Evolutionary conservation across 352 stramenopile species (phyloP).

Genomic region (Pythium rishiriense): DNA sequence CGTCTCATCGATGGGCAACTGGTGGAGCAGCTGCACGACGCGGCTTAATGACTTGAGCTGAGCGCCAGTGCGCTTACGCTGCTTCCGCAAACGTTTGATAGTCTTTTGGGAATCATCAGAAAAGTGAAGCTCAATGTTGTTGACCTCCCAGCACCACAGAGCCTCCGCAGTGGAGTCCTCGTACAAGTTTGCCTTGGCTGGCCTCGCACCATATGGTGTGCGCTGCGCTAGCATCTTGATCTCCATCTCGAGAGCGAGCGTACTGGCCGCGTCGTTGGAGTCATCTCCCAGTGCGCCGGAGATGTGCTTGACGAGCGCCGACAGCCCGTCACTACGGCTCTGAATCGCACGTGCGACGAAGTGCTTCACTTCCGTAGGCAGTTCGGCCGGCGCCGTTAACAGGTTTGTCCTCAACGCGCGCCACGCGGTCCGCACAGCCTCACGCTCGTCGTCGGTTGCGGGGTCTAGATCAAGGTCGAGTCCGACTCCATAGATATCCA

Average conservation of each 20-base stretch:
- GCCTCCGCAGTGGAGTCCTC: conserved; percentile 76
- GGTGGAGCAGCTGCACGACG: conserved; percentile 68
- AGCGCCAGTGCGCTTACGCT: conserved; percentile 71
- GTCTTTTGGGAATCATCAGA: conserved; percentile 62
- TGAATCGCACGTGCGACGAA: conserved; percentile 33
- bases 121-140: conserved; percentile 74
- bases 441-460: conserved; percentile 9
- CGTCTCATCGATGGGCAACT: conserved; percentile 67
- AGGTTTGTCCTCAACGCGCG: conserved; percentile 23
- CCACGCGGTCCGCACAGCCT: conserved; percentile 1
- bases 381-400: not conserved
- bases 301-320: conserved; percentile 25
- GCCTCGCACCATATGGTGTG: conserved; percentile 60
- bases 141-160: conserved; percentile 86
- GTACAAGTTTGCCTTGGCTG: conserved; percentile 73
- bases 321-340: conserved; percentile 29
- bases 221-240: conserved; percentile 88
- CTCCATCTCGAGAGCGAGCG: conserved; percentile 74
- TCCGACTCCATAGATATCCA: conserved; percentile 72
- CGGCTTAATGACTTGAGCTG: conserved; percentile 71
- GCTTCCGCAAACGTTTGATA: conserved; percentile 78
- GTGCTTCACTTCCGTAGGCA: conserved; percentile 18
- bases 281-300: not conserved
- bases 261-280: conserved; percentile 1
- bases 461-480: conserved; percentile 54